Evolutionary conservation across 805 yeast genomes (phyloP), one percentile per base, ranked within the genome.

Genomic region (Kockiozyma suomiensis): DNA sequence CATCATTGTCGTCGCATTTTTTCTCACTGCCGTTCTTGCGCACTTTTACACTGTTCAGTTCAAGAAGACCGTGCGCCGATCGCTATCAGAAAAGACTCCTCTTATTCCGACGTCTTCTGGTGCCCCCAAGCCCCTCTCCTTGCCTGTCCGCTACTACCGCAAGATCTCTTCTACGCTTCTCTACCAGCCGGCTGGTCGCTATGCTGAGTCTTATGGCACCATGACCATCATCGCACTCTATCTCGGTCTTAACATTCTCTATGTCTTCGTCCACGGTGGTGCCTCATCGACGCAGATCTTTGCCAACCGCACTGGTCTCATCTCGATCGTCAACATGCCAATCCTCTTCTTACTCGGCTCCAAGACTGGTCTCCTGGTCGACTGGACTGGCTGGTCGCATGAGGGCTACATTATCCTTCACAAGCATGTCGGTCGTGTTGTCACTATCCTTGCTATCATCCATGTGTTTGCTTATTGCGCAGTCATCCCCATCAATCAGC

Each of bases 251-350:
- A 62, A 62, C 56, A 28, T 60, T 21, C 54, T 62, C 47, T 62
- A 62, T 55, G 28, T 35, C 30, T 62, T 62, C 38, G 59, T 61
- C 46, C 66, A 57, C 59, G 65, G 62, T 17, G 65, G 65, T n/a
- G 65, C 66, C 38, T 42, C 62, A 7, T 54, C 62, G n/a, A 62
- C 66, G 21, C 62, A 56, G 60, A 61, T 62, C 43, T 61, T 62
- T 28, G 66, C 62, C 57, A 60, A 61, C 62, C 64, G 66, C 32
- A 54, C 51, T 28, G 66, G 66, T 49, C 62, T 62, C 28, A 47
- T 62, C 42, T 62, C 66, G 8, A 61, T 62, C 59, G 65, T 60
- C 57, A 62, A 62, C 66, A 61, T 62, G 62, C 66, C 66, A 30
- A 56, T 62, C 42, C 66, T 62, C 32, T 62, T 61, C 65, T 40